Conservation (phyloP, 2,329 filamentous ascomycete genomes). For the Aureobasidium melanogenum region DNA sequence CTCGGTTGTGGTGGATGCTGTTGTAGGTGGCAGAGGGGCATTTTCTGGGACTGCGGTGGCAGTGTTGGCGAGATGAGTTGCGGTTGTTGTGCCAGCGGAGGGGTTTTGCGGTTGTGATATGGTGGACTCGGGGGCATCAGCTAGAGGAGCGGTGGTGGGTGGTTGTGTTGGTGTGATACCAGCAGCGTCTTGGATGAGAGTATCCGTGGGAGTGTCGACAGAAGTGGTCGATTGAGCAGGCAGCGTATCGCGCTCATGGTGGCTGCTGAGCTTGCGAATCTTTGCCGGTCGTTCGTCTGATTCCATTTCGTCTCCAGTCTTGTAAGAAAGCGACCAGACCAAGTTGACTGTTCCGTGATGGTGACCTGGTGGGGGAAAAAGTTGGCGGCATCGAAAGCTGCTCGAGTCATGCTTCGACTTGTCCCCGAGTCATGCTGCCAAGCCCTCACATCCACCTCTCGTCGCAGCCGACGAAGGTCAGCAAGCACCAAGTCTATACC, state of each 20-base stretch:
- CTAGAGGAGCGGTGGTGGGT: not conserved
- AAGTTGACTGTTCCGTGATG: not conserved
- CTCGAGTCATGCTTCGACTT: not conserved
- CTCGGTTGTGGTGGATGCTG: conserved; percentile 1
- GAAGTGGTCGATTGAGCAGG: not conserved
- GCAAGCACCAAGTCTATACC: not conserved
- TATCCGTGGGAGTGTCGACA: not conserved
- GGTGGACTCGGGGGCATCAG: not conserved
- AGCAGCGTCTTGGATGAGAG: not conserved
- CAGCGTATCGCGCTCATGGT: conserved; percentile 18
- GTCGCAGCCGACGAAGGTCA: not conserved
- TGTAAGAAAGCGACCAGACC: not conserved
- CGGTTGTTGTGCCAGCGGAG: conserved; percentile 7
- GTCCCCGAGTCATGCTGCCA: not conserved
- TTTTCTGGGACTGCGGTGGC: not conserved
- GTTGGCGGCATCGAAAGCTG: not conserved
- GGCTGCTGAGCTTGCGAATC: conserved; percentile 43
- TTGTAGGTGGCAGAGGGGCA: not conserved
- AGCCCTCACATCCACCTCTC: not conserved
- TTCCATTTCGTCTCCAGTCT: conserved; percentile 34
- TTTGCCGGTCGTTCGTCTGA: conserved; percentile 48
- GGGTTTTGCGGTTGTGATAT: not conserved
- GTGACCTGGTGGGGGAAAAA: not conserved
- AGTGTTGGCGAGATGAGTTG: not conserved
- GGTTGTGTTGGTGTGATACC: not conserved